phyloP scores from a whole-genome alignment of 495 filamentous ascomycete species.

The Daldinia vernicosa region DNA sequence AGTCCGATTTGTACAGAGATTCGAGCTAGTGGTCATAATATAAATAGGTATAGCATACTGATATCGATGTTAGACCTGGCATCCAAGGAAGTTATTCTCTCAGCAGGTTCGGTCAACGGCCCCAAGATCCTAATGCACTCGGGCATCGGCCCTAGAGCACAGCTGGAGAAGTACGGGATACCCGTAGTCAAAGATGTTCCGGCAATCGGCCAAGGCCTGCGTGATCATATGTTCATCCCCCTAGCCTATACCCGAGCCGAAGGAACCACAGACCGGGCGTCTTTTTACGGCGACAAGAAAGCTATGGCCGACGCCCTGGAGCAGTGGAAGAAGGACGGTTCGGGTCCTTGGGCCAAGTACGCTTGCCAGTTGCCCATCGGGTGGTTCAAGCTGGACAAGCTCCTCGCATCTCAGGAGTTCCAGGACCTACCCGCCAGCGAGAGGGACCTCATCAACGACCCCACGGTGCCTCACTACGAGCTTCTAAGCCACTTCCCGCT shows the following conservation, averaged over 20 bases:
- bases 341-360: constrained; percentile 56
- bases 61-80: constrained; percentile 47
- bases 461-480: constrained; percentile 59
- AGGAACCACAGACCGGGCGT: constrained; percentile 40
- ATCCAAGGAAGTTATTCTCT: constrained; percentile 67
- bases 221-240: constrained; percentile 59
- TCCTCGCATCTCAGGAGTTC: constrained; percentile 44
- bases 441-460: constrained; percentile 57
- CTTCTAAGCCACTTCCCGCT: constrained; percentile 52
- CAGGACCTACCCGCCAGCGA: constrained; percentile 15
- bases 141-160: constrained; percentile 65
- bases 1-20: neutral
- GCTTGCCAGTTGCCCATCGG: constrained; percentile 57
- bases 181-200: constrained; percentile 58
- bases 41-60: neutral
- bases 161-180: constrained; percentile 64
- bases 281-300: constrained; percentile 46
- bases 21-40: neutral
- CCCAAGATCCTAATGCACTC: constrained; percentile 72
- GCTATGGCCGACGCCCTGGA: constrained; percentile 54
- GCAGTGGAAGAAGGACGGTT: constrained; percentile 58
- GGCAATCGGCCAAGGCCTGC: constrained; percentile 64
- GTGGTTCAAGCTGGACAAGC: constrained; percentile 61
- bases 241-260: constrained; percentile 43
- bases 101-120: constrained; percentile 64